phyloP scores from a whole-genome alignment of 2,329 filamentous ascomycete species.

The Seiridium unicorne region DNA sequence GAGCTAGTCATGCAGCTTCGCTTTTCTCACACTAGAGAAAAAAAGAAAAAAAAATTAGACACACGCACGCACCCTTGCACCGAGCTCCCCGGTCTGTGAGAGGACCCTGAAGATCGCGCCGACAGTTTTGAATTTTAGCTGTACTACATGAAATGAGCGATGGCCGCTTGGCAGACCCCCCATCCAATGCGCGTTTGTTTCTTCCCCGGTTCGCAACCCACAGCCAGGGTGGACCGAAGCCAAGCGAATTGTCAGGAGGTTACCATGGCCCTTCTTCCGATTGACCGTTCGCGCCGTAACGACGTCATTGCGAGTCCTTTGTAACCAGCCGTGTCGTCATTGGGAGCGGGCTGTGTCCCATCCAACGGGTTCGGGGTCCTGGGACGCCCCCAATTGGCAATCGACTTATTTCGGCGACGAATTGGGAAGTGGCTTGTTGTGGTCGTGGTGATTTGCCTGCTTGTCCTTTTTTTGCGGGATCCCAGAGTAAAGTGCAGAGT shows the following conservation, averaged over 20 bases:
- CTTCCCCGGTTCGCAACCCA: not conserved
- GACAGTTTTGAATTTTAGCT: too few relatives aligned
- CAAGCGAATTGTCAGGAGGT: not conserved
- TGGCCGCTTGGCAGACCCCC: not conserved
- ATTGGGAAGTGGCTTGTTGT: too few relatives aligned
- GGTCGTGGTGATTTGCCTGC: too few relatives aligned
- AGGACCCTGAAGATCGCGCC: constrained; percentile 4
- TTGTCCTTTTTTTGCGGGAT: too few relatives aligned
- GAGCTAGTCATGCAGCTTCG: too few relatives aligned
- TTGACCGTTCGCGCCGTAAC: not conserved
- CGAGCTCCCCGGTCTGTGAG: not conserved
- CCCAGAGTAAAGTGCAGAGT: too few relatives aligned
- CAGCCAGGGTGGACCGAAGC: not conserved
- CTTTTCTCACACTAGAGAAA: not conserved
- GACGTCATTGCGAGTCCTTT: not conserved
- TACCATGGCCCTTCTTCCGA: not conserved
- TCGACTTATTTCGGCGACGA: not conserved
- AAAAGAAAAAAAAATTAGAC: not conserved
- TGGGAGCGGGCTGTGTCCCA: not conserved
- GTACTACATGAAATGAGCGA: not conserved
- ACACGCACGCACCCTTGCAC: not conserved
- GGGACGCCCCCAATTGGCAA: not conserved
- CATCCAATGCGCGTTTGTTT: not conserved
- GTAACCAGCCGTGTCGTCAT: constrained; percentile 2
- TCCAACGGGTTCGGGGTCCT: too few relatives aligned